Percentiles rank a stretch among this genome's conserved stretches.
phyloP scores from a whole-genome alignment of 352 stramenopile genomes.

The Hyaloperonospora brassicae region DNA sequence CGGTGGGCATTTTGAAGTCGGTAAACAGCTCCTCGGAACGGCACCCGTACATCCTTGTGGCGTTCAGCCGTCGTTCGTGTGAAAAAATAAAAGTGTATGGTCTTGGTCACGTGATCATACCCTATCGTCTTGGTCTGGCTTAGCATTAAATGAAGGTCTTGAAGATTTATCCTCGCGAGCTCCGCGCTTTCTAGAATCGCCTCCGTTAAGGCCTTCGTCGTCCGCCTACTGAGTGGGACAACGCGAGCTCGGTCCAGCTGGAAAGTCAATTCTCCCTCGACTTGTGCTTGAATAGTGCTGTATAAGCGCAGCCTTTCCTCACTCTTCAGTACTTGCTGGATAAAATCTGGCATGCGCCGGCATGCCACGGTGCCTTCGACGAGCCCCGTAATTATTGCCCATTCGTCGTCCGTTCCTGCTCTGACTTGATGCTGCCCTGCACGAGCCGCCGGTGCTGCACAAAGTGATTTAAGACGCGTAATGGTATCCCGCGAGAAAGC shows the following conservation, averaged over 20 bases:
- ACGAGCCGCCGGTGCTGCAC: not conserved
- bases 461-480: not conserved
- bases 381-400: not conserved
- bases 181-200: too few relatives aligned
- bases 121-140: not conserved
- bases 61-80: not conserved
- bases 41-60: too few relatives aligned
- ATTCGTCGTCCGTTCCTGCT: not conserved
- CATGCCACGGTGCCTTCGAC: not conserved
- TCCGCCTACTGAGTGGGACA: not conserved
- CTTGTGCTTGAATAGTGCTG: constrained; percentile 2
- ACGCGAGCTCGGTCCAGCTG: not conserved
- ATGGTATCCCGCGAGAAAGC: too few relatives aligned
- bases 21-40: too few relatives aligned
- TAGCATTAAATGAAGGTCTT: too few relatives aligned
- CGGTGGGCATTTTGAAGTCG: too few relatives aligned
- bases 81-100: constrained; percentile 1
- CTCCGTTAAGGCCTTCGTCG: not conserved
- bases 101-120: not conserved
- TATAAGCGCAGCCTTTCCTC: not conserved
- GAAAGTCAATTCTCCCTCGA: constrained; percentile 2
- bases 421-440: not conserved
- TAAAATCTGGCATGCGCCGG: not conserved
- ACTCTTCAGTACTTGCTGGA: not conserved
- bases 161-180: too few relatives aligned